Evolutionary conservation across 2,329 filamentous ascomycete species (phyloP).

Genomic region (Aspergillus spinulosporus): DNA sequence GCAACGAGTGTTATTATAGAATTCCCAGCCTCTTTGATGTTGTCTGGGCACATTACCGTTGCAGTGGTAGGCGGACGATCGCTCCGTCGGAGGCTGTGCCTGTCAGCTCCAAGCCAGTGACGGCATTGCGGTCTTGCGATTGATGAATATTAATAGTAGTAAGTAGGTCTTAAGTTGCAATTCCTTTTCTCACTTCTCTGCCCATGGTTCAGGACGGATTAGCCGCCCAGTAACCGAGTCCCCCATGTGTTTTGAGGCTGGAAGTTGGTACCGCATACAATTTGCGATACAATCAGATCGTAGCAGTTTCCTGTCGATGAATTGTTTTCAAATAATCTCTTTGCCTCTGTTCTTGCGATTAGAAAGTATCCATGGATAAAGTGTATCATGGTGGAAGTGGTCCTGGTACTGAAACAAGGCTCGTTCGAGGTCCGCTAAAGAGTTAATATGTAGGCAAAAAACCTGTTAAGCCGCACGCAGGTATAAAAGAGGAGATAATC

Average conservation of each 20-base stretch:
- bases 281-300: neutral
- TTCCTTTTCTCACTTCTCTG: neutral
- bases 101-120: constrained; percentile 7
- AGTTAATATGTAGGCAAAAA: neutral
- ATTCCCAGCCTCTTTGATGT: neutral
- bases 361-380: neutral
- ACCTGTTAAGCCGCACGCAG: too few species aligned
- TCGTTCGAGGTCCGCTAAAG: neutral
- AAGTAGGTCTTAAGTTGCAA: neutral
- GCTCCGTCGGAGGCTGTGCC: constrained; percentile 8
- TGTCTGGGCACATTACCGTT: constrained; percentile 1
- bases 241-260: neutral
- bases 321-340: too few species aligned
- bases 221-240: constrained; percentile 12
- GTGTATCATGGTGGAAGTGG: neutral
- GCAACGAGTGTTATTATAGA: neutral
- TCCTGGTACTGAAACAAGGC: neutral
- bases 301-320: neutral
- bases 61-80: neutral
- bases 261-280: constrained; percentile 1
- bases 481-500: too few species aligned
- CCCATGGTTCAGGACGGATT: constrained; percentile 14
- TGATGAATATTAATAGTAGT: constrained; percentile 11
- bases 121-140: neutral
- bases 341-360: neutral